Base-by-base conservation (phyloP, 495 filamentous ascomycete genomes). In the Xylaria intraflava region DNA sequence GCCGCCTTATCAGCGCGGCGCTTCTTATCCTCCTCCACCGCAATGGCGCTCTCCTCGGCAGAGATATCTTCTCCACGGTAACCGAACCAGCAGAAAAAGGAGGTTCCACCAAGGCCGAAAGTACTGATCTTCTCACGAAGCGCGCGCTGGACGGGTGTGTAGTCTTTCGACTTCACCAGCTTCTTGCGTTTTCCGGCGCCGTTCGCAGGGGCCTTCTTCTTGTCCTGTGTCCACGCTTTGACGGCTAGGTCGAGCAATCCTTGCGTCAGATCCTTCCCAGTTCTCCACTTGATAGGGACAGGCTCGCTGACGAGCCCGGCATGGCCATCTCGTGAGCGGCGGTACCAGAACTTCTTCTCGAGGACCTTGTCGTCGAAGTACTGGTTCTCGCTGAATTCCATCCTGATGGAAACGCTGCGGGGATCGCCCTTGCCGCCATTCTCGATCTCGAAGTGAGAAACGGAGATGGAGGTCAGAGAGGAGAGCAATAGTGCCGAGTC, bases 61-160 rank as follows among this genome's bases (percentile, higher is more conserved):
- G 79, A 79, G 57, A 92, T 70, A 40, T 76, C 72, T 43, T 76
- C 68, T 22, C 87, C 83, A 30, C 80, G 77, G 74, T 79, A 96
- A 36, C 83, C 86, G 65, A 97, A 96, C 81, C 83, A 90, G 35
- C 82, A 78, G 67, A 96, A 97, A 75, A 97, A 95, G 72, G 83
- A 89, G 12, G 78, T 62, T 1, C 78, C 79, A 14, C 79, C 78
- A 36, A 83, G 76, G 29, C 78, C 77, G 40, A 69, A 78, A 9
- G 67, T 61, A 31, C 81, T 80, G 51, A 89, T 76, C 62, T 77
- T 70, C 45, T 73, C 69, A 65, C 72, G 72, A 49, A 82, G 58
- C 1, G 69, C 63, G 57, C 73, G 74, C 50, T 81, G 76, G 49
- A 80, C 78, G 27, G 77, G 67, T 10, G 66, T 71, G 58, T 67